Conservation (phyloP, 2,329 filamentous ascomycete species). For the Emergomyces pasteurianus region DNA sequence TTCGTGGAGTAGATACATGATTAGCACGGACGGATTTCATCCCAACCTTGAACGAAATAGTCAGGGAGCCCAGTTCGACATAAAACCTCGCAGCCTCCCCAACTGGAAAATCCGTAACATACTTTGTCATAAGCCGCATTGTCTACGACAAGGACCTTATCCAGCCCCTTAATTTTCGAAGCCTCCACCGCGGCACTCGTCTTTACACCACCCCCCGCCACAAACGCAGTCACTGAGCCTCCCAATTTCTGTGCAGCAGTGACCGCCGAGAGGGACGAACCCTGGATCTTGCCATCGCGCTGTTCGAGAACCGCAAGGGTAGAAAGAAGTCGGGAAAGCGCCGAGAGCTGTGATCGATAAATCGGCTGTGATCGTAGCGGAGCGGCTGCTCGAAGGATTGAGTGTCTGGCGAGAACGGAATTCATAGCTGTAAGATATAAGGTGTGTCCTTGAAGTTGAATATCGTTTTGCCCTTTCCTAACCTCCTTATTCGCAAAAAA, state of each 20-base stretch:
- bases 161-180: conserved; percentile 77
- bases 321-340: conserved; percentile 60
- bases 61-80: background rate
- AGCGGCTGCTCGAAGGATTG: conserved; percentile 28
- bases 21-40: background rate
- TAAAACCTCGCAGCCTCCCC: background rate
- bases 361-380: conserved; percentile 34
- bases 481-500: background rate
- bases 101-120: conserved; percentile 6
- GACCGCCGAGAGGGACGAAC: conserved; percentile 70
- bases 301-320: conserved; percentile 90
- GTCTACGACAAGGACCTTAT: conserved; percentile 82
- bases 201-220: conserved; percentile 72
- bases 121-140: conserved; percentile 90
- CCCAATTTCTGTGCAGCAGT: conserved; percentile 79
- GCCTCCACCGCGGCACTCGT: conserved; percentile 62
- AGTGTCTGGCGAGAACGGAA: conserved; percentile 12
- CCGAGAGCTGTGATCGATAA: conserved; percentile 35
- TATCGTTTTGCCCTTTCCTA: background rate
- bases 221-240: conserved; percentile 71
- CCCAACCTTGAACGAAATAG: background rate
- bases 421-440: background rate
- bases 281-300: conserved; percentile 73
- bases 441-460: background rate
- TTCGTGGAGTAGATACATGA: background rate